These are phyloP conservation scores for Colletotrichum eleusines DNA, from an alignment of 2,329 filamentous ascomycete species.

Conservation along the genomic window DNA sequence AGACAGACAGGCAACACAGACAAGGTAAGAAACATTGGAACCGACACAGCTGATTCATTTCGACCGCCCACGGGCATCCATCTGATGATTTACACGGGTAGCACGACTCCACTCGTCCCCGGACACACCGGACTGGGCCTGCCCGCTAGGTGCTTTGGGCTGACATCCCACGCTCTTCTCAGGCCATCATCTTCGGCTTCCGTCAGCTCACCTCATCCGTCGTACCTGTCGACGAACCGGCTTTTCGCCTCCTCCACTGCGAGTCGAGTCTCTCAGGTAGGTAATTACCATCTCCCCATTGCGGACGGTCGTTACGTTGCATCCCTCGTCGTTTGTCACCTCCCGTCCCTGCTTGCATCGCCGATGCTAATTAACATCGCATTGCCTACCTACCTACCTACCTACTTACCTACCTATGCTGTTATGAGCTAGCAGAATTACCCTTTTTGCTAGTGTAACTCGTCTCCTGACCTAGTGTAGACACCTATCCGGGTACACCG, in stretches of 20 bases:
- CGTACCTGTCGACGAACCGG: neutral
- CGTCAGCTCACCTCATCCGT: constrained; percentile 20
- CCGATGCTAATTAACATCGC: neutral
- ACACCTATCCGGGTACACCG: constrained; percentile 23
- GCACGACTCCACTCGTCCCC: constrained; percentile 18
- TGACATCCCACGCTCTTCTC: constrained; percentile 16
- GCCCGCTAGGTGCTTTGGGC: constrained; percentile 15
- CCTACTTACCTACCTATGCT: too few relatives aligned
- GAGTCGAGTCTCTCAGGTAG: constrained; percentile 26
- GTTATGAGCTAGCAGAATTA: constrained; percentile 34
- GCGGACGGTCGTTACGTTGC: constrained; percentile 22
- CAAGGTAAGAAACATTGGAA: neutral
- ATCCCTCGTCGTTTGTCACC: constrained; percentile 20
- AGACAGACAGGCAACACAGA: neutral
- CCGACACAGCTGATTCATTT: constrained; percentile 9
- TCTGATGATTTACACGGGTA: constrained; percentile 5
- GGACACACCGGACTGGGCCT: constrained; percentile 14
- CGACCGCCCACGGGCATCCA: constrained; percentile 1
- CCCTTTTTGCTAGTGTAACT: constrained; percentile 26
- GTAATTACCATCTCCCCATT: constrained; percentile 18
- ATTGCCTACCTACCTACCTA: neutral
- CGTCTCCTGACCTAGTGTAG: neutral
- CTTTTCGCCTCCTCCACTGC: too few relatives aligned
- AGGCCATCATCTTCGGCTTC: constrained; percentile 1
- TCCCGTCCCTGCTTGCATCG: constrained; percentile 8